Conservation (phyloP, 202 grass and related monocot genomes). For the Panicum hallii region DNA sequence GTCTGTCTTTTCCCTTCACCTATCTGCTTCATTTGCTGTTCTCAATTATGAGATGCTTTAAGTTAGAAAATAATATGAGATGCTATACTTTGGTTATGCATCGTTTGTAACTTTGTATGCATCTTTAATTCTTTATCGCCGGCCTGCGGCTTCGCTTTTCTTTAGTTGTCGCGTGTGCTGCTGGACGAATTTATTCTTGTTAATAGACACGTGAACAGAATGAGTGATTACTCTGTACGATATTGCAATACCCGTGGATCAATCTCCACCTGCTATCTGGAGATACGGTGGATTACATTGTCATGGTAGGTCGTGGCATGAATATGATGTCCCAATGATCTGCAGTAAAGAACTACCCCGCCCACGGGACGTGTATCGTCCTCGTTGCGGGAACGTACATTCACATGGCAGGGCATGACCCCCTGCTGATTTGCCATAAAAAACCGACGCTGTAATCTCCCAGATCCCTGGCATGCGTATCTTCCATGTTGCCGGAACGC, state of each 20-base stretch:
- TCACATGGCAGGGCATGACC: background rate
- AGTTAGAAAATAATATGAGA: too few species aligned
- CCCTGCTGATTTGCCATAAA: conserved; percentile 38
- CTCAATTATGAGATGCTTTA: background rate
- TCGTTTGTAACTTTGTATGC: background rate
- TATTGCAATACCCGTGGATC: background rate
- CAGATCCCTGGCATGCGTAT: conserved; percentile 16
- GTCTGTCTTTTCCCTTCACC: background rate
- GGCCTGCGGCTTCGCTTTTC: background rate
- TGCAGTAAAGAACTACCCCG: conserved; percentile 10
- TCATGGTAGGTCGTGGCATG: background rate
- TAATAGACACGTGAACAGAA: background rate
- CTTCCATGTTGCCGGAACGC: conserved; percentile 27
- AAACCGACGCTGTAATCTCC: conserved; percentile 7
- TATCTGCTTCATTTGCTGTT: background rate
- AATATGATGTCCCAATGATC: conserved; percentile 25
- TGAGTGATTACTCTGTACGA: background rate
- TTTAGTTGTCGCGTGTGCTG: background rate
- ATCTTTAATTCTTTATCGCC: background rate
- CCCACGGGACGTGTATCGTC: conserved; percentile 21
- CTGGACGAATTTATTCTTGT: background rate
- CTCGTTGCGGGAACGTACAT: conserved; percentile 8
- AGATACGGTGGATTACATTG: background rate
- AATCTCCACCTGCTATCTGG: background rate
- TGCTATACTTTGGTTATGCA: background rate